Evolutionary conservation across 2,329 filamentous ascomycete genomes (phyloP).

Genomic region (Tolypocladium tundrense): DNA sequence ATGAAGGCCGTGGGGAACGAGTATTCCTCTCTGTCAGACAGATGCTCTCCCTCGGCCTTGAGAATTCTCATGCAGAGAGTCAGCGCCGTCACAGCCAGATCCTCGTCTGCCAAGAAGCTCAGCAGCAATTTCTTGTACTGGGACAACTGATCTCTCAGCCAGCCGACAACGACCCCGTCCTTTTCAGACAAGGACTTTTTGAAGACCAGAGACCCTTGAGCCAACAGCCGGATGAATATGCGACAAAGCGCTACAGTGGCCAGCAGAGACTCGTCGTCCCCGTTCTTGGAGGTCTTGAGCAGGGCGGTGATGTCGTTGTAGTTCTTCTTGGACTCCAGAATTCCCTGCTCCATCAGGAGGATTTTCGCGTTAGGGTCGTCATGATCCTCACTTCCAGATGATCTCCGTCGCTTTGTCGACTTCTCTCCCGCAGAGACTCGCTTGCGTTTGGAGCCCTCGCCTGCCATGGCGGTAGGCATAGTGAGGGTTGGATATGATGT

Average conservation of each 20-base stretch:
- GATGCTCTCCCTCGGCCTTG: conserved; percentile 63
- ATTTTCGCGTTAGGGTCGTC: conserved; percentile 55
- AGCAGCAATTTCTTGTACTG: conserved; percentile 60
- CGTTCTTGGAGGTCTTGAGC: conserved; percentile 41
- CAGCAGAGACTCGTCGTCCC: conserved; percentile 46
- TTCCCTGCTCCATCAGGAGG: conserved; percentile 65
- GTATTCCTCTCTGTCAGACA: conserved; percentile 51
- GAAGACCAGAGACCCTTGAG: conserved; percentile 58
- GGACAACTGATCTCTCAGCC: conserved; percentile 65
- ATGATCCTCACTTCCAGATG: conserved; percentile 30
- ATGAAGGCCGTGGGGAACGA: conserved; percentile 62
- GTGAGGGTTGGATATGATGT: background rate
- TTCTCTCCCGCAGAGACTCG: conserved; percentile 30
- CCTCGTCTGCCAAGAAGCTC: conserved; percentile 49
- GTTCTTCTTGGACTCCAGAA: conserved; percentile 76
- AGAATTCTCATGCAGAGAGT: conserved; percentile 74
- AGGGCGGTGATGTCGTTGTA: conserved; percentile 83
- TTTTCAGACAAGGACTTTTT: conserved; percentile 59
- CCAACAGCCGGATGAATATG: conserved; percentile 73
- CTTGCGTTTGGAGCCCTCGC: conserved; percentile 38
- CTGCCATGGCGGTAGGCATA: conserved; percentile 14
- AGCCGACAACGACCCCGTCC: conserved; percentile 62
- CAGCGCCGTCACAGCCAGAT: conserved; percentile 59
- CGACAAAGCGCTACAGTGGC: conserved; percentile 76
- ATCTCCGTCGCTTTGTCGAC: conserved; percentile 40